Percentiles rank a stretch among this genome's conserved stretches.
Evolutionary conservation across 1,284 basidiomycete species (phyloP).

Genomic region (Takashimella tepidaria): DNA sequence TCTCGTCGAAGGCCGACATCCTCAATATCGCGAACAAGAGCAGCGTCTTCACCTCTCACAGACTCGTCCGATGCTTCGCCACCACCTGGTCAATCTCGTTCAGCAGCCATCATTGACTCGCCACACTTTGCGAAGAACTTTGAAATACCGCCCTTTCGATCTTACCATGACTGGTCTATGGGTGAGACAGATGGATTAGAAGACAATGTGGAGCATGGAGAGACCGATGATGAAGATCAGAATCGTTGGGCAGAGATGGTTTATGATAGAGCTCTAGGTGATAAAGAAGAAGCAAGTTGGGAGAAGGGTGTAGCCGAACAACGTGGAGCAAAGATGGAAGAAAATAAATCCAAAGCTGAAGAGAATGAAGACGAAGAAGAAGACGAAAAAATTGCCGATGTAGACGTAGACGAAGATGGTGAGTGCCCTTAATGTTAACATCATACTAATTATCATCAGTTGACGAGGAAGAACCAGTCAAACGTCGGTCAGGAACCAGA

Average conservation of each 20-base stretch:
- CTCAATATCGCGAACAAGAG: conserved; percentile 1
- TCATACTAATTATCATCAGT: neutral
- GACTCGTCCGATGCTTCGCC: conserved; percentile 4
- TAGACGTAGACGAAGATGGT: neutral
- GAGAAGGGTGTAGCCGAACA: conserved; percentile 11
- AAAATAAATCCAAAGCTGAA: neutral
- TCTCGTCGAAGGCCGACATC: conserved; percentile 8
- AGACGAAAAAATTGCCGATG: neutral
- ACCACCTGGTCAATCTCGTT: conserved; percentile 1
- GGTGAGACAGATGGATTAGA: neutral
- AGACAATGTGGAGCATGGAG: neutral
- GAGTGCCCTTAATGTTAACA: neutral
- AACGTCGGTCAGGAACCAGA: neutral
- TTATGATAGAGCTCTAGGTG: conserved; percentile 6
- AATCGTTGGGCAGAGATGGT: conserved; percentile 4
- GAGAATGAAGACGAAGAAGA: neutral
- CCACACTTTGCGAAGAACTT: conserved; percentile 14
- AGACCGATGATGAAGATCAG: conserved; percentile 6
- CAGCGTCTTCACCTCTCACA: conserved; percentile 12
- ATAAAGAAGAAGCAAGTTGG: conserved; percentile 9
- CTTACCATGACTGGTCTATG: neutral
- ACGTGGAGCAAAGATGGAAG: neutral
- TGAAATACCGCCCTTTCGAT: conserved; percentile 8
- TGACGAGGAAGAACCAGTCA: neutral
- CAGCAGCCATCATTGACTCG: conserved; percentile 14